phyloP scores from a whole-genome alignment of 257 asterid genomes.

The Solanum ahanhuiri region DNA sequence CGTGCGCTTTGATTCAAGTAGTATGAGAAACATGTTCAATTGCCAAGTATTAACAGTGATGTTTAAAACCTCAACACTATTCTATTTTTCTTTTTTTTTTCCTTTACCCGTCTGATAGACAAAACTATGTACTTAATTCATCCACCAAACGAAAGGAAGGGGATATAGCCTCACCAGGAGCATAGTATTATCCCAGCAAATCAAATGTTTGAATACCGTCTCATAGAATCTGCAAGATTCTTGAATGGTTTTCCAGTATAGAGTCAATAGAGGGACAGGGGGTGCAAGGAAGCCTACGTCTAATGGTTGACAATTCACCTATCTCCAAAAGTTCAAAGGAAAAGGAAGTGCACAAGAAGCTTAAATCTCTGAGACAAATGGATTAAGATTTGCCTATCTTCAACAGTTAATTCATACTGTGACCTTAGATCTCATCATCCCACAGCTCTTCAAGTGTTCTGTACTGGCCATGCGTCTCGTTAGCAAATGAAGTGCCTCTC shows the following conservation, averaged over 20 bases:
- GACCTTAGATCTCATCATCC: slow-evolving; percentile 74
- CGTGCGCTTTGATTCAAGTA: background rate
- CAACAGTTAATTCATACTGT: background rate
- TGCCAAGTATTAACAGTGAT: background rate
- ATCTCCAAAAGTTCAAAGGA: background rate
- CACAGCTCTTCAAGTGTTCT: slow-evolving; percentile 72
- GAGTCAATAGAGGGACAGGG: background rate
- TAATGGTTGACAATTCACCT: background rate
- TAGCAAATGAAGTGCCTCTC: slow-evolving; percentile 35
- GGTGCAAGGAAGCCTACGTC: background rate
- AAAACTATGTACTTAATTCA: background rate
- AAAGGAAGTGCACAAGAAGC: background rate
- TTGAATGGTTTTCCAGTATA: background rate
- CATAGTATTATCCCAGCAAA: background rate
- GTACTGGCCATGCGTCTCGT: slow-evolving; percentile 53
- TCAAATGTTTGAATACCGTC: background rate
- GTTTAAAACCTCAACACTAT: background rate
- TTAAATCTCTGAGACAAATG: background rate
- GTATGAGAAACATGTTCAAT: background rate
- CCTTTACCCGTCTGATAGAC: background rate
- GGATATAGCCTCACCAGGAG: background rate
- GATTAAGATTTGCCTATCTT: background rate
- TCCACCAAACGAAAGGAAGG: background rate
- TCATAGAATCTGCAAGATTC: background rate
- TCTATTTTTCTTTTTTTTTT: background rate